Evolutionary conservation across 331 rosid genomes (phyloP).

Genomic region (Stylosanthes scabra): DNA sequence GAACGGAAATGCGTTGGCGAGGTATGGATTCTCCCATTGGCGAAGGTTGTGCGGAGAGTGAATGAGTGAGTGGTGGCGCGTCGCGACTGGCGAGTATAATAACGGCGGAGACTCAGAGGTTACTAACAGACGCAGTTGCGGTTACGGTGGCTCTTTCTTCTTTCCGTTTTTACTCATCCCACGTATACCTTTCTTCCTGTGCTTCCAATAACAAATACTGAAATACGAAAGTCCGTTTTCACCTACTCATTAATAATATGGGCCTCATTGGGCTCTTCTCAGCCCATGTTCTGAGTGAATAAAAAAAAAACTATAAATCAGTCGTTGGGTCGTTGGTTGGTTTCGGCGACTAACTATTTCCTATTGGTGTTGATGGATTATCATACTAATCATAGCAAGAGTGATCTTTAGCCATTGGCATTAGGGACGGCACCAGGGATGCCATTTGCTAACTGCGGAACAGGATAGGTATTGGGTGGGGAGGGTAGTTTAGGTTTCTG

Average conservation of each 20-base stretch:
- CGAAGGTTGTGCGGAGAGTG: conserved; percentile 24
- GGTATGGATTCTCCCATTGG: conserved; percentile 78
- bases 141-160: conserved; percentile 47
- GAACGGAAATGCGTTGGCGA: conserved; percentile 61
- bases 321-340: too few relatives aligned
- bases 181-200: background rate
- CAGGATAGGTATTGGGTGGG: too few relatives aligned
- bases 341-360: too few relatives aligned
- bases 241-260: background rate
- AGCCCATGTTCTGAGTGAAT: conserved; percentile 1
- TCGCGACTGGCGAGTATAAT: conserved; percentile 22
- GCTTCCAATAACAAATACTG: conserved; percentile 7
- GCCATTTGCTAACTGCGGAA: too few relatives aligned
- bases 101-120: background rate
- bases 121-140: conserved; percentile 24
- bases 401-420: too few relatives aligned
- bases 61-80: background rate
- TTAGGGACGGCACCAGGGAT: too few relatives aligned
- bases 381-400: too few relatives aligned
- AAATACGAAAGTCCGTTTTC: conserved; percentile 19
- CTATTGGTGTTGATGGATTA: too few relatives aligned
- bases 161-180: conserved; percentile 33
- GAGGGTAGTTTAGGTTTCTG: too few relatives aligned
- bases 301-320: too few relatives aligned
- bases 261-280: conserved; percentile 17